Conservation (phyloP, 225 moss, liverwort and hornwort species). For the Sphagnum contortum region DNA sequence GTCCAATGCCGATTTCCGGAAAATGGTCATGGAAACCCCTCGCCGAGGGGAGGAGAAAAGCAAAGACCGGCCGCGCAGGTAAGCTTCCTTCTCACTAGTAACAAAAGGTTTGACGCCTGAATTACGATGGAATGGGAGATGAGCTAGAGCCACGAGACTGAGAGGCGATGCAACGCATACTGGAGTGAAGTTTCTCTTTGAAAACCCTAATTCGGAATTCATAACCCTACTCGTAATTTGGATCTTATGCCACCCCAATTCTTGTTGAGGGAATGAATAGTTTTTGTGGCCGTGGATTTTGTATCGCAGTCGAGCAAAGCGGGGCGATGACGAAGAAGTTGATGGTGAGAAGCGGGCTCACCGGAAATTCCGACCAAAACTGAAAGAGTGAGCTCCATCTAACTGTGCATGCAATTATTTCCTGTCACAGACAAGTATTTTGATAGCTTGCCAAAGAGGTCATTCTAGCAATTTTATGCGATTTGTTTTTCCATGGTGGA, state of each 20-base stretch:
- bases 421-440: background rate
- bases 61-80: constrained; percentile 51
- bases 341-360: constrained; percentile 86
- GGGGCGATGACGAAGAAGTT: constrained; percentile 67
- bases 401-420: background rate
- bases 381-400: constrained; percentile 59
- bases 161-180: background rate
- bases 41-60: constrained; percentile 47
- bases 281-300: no score
- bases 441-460: no score
- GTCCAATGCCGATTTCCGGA: constrained; percentile 62
- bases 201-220: background rate
- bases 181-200: background rate
- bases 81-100: background rate
- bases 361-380: constrained; percentile 82
- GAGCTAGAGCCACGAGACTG: no score
- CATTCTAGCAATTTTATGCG: background rate
- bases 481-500: background rate
- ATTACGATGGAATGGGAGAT: no score
- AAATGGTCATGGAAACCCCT: constrained; percentile 63
- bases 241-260: no score
- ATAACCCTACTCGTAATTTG: no score
- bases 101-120: background rate
- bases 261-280: no score
- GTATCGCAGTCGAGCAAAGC: constrained; percentile 63